Percentiles rank a stretch among this genome's conserved stretches.
These are phyloP conservation scores for Tuber indicum DNA, from an alignment of 495 filamentous ascomycete genomes.

Conservation along the genomic window DNA sequence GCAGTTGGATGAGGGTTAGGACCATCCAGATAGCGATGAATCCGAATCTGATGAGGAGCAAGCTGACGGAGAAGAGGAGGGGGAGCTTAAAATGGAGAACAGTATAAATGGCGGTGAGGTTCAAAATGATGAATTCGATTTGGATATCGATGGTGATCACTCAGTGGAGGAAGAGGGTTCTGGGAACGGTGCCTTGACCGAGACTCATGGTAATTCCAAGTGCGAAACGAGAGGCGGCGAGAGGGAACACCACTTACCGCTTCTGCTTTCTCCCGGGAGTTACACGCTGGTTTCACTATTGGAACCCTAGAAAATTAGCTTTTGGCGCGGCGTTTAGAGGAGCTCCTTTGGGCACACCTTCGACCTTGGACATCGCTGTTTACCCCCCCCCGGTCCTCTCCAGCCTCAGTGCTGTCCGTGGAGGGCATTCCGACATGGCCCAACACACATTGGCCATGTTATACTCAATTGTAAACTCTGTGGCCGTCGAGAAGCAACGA, in stretches of 20 bases:
- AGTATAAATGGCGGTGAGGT: conserved; percentile 19
- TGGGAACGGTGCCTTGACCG: conserved; percentile 14
- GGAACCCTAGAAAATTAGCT: conserved; percentile 27
- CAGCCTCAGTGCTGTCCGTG: conserved; percentile 47
- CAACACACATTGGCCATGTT: conserved; percentile 67
- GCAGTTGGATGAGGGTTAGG: conserved; percentile 34
- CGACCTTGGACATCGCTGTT: conserved; percentile 37
- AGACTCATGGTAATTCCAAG: conserved; percentile 20
- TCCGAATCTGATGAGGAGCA: conserved; percentile 38
- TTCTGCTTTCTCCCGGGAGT: conserved; percentile 28
- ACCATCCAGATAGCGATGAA: conserved; percentile 38
- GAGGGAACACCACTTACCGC: conserved; percentile 23
- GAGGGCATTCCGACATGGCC: conserved; percentile 53
- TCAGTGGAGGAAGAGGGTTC: conserved; percentile 34
- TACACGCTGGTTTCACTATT: conserved; percentile 18
- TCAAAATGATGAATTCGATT: conserved; percentile 35
- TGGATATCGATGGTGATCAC: conserved; percentile 36
- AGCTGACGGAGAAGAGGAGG: conserved; percentile 30
- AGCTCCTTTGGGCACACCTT: conserved; percentile 20
- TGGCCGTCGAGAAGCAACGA: conserved; percentile 56
- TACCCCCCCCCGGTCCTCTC: conserved; percentile 45
- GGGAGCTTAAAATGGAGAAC: conserved; percentile 31
- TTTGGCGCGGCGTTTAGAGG: conserved; percentile 26
- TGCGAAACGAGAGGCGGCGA: conserved; percentile 18
- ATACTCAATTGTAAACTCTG: conserved; percentile 70